Conservation (phyloP, 331 rosid species). For the Malus hybrid region DNA sequence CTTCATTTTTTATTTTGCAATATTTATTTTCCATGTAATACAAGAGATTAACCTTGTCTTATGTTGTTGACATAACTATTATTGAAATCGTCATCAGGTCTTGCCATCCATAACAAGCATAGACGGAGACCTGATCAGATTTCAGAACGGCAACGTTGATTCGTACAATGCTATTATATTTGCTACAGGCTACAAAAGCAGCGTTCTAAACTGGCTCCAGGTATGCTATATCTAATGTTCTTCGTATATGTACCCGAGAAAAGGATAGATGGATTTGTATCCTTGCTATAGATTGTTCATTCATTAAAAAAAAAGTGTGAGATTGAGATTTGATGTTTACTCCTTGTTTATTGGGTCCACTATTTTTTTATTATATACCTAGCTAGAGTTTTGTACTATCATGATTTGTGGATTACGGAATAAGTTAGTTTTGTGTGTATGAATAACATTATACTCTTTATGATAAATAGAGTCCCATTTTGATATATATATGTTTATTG, state of each 20-base stretch:
- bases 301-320: too few species aligned
- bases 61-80: background rate
- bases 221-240: constrained; percentile 8
- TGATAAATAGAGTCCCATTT: too few species aligned
- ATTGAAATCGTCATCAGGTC: constrained; percentile 18
- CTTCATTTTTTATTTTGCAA: background rate
- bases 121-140: constrained; percentile 19
- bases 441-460: too few species aligned
- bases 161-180: constrained; percentile 43
- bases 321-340: background rate
- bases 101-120: constrained; percentile 26
- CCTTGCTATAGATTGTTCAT: background rate
- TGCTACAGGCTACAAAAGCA: constrained; percentile 34
- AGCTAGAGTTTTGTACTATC: too few species aligned
- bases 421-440: too few species aligned
- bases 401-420: too few species aligned
- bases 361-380: background rate
- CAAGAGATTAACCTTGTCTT: too few species aligned
- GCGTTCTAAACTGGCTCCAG: constrained; percentile 52
- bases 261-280: too few species aligned
- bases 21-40: too few species aligned
- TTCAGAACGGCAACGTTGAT: constrained; percentile 29
- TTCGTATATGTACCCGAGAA: background rate
- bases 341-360: background rate
- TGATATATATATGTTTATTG: too few species aligned